Conservation (phyloP, 345 rosid species). For the Tarenaya hassleriana region DNA sequence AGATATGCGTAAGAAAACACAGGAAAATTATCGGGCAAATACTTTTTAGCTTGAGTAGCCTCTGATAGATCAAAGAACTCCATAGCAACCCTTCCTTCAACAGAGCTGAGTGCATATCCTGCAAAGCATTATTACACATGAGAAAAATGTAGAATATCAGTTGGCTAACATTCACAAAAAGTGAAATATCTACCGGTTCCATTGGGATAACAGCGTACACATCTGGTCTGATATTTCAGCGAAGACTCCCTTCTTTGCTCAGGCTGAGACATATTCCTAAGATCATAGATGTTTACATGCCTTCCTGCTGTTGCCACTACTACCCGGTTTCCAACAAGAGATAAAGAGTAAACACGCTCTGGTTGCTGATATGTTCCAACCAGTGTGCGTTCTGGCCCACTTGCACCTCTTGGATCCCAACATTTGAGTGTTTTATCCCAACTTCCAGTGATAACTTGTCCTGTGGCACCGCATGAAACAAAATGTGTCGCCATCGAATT, state of each 20-base stretch:
- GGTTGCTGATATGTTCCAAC: constrained; percentile 86
- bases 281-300: constrained; percentile 87
- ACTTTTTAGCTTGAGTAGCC: constrained; percentile 94
- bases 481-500: too few species aligned
- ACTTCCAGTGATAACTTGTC: constrained; percentile 93
- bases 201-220: constrained; percentile 91
- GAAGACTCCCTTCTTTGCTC: constrained; percentile 95
- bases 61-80: constrained; percentile 93
- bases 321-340: constrained; percentile 83
- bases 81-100: constrained; percentile 98
- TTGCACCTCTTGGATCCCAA: constrained; percentile 98
- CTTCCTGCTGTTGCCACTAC: constrained; percentile 97
- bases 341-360: constrained; percentile 90
- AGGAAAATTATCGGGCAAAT: constrained; percentile 16
- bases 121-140: constrained; percentile 26
- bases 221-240: constrained; percentile 87
- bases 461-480: constrained; percentile 30
- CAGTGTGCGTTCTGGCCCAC: constrained; percentile 76
- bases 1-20: constrained; percentile 1
- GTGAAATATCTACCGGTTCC: constrained; percentile 56
- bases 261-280: constrained; percentile 93
- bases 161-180: not conserved
- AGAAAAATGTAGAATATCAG: not conserved
- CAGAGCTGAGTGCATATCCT: constrained; percentile 98
- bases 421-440: constrained; percentile 93